Percentiles rank a stretch among this genome's conserved stretches.
Evolutionary conservation across 805 yeast species (phyloP).

Genomic region (Teunomyces funiuensis): DNA sequence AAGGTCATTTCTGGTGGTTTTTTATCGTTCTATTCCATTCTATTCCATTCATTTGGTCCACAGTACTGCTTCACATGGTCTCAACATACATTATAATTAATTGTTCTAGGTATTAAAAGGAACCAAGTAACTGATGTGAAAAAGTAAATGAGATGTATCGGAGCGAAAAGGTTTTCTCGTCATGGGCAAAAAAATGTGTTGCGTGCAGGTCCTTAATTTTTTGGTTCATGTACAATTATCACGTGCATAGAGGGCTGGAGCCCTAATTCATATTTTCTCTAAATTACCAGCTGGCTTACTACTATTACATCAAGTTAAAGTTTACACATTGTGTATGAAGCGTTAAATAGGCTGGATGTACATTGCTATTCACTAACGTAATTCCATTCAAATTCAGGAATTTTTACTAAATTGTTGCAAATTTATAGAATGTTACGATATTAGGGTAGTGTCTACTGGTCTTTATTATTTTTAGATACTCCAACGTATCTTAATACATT

Average conservation of each 20-base stretch:
- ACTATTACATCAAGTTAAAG: background rate
- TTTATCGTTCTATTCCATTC: background rate
- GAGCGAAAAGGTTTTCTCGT: conserved; percentile 4
- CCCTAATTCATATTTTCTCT: background rate
- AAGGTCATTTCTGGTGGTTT: background rate
- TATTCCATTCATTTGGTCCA: conserved; percentile 2
- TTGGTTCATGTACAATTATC: background rate
- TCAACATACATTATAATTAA: conserved; percentile 16
- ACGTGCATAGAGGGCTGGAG: conserved; percentile 6
- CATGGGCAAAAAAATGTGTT: background rate
- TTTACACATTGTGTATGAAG: background rate
- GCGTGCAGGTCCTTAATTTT: background rate
- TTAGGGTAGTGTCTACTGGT: too few species aligned
- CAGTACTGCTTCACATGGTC: background rate
- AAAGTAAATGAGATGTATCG: conserved; percentile 6
- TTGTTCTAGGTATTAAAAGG: conserved; percentile 14
- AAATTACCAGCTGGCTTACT: too few species aligned
- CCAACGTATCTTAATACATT: too few species aligned
- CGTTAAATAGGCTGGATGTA: too few species aligned
- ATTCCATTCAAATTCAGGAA: too few species aligned
- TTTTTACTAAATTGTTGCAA: background rate
- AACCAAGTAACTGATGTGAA: conserved; percentile 7
- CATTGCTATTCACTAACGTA: too few species aligned
- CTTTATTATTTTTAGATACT: too few species aligned
- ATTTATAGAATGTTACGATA: background rate